Base-by-base conservation (phyloP, 306 rosid genomes). In the Acacia acuminata region DNA sequence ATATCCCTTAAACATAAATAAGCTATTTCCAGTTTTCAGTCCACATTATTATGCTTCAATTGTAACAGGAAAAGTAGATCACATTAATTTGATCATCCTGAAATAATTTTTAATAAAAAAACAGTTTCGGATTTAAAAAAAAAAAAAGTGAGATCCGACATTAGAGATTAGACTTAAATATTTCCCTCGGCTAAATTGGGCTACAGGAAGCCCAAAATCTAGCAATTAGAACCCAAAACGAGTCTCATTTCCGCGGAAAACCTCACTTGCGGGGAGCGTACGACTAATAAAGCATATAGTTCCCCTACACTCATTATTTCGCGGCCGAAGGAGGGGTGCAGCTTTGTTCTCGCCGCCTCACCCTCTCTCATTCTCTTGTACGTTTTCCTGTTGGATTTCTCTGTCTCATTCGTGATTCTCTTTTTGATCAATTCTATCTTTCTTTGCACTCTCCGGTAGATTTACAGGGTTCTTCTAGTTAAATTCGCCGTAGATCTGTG, bases 331-430 rank as follows among this genome's bases (percentile, higher is more conserved):
- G 53, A 56, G 17, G 63, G 81, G 44, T 12, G 79, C 82, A 14
- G 7, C 61, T 38, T 12, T 47, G 19, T 36, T 65, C 7, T 79
- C 48, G 88, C 85, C 79, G 82, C 80, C 73, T 2, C 55, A 42
- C 73, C 70, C 75, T 24, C 78, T 51, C 75, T 19, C 70, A 16
- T 2, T 42, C 76, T 44, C 66, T 65, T 79, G 88, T 85, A 17
- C 63, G 77, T 42, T 36, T 47, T 48, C 68, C 69, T 14, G 4
- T 56, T 10, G 0, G 19, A 44, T 2, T 32, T 56, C 27, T 30
- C 3, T 4, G 10, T 10, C 55, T 6, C 14, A 17, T 77, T 51
- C 47, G 2, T 71, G 34, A 42, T 48, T 42, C 50, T 0, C 19
- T 42, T 60, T 77, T 65, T 2, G 3, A 8, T 55, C 16, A 1